These are phyloP conservation scores for Jackrogersella minutella DNA, from an alignment of 495 filamentous ascomycete genomes.

Conservation along the genomic window DNA sequence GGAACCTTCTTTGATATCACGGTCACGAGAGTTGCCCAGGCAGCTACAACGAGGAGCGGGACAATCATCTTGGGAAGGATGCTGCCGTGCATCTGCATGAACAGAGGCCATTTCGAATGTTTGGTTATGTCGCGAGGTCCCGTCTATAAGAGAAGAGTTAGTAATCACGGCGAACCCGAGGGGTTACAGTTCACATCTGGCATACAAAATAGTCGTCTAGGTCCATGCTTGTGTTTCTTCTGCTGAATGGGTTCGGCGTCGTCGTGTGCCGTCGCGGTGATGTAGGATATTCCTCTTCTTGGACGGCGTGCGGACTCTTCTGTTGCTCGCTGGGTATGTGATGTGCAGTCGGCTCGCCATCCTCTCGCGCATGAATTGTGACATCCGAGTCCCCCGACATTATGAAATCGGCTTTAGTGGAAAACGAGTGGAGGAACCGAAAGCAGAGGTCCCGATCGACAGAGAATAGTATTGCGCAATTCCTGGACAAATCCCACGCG, in stretches of 20 bases:
- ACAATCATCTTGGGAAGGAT: conserved; percentile 83
- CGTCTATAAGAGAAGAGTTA: conserved; percentile 44
- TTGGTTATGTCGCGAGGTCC: conserved; percentile 74
- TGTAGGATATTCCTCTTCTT: conserved; percentile 42
- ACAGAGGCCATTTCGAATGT: conserved; percentile 84
- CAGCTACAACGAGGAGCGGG: conserved; percentile 70
- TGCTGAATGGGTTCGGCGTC: conserved; percentile 56
- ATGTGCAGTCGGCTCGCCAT: conserved; percentile 16
- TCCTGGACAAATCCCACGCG: not conserved
- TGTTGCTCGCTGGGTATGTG: conserved; percentile 20
- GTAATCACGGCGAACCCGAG: not conserved
- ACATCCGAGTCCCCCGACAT: conserved; percentile 45
- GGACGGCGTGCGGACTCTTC: conserved; percentile 24
- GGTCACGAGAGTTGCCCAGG: conserved; percentile 76
- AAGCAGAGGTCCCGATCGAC: conserved; percentile 22
- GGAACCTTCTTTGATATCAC: conserved; percentile 63
- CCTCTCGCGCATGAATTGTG: conserved; percentile 11
- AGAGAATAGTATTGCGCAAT: conserved; percentile 14
- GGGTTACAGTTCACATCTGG: not conserved
- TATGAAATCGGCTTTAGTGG: conserved; percentile 5
- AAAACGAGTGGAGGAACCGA: conserved; percentile 26
- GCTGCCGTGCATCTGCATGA: conserved; percentile 81
- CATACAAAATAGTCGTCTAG: conserved; percentile 65
- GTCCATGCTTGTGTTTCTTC: conserved; percentile 55
- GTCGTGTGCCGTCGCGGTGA: conserved; percentile 42